Percentiles rank a stretch among this genome's conserved stretches.
phyloP scores from a whole-genome alignment of 768 basidiomycete genomes.

The Boletus speciosus region DNA sequence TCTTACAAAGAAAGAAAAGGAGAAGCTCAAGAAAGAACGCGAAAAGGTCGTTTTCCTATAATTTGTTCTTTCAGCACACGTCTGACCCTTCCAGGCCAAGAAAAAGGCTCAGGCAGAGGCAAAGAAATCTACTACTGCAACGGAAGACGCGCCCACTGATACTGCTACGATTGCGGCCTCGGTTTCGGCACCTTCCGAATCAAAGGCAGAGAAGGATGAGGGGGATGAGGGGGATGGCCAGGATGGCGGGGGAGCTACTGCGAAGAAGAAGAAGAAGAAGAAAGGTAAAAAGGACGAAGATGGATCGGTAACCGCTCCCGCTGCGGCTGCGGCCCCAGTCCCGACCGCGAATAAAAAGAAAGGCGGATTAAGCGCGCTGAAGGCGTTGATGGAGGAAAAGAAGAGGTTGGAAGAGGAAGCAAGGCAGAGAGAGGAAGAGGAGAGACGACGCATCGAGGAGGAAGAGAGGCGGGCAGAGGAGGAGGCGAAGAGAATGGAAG shows the following conservation, averaged over 20 bases:
- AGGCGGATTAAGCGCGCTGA: constrained; percentile 76
- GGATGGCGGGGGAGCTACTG: constrained; percentile 42
- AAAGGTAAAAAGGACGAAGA: constrained; percentile 74
- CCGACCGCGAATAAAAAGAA: constrained; percentile 62
- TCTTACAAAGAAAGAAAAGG: constrained; percentile 94
- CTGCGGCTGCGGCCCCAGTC: constrained; percentile 32
- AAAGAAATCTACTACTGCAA: constrained; percentile 53
- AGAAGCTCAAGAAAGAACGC: constrained; percentile 93
- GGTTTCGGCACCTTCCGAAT: constrained; percentile 28
- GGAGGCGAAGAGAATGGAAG: constrained; percentile 72
- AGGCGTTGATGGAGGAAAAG: constrained; percentile 91
- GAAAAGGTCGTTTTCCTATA: constrained; percentile 67
- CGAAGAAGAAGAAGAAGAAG: constrained; percentile 85
- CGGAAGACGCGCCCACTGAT: constrained; percentile 31
- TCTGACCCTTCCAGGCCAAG: constrained; percentile 46
- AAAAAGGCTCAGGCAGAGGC: constrained; percentile 85
- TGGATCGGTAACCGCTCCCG: constrained; percentile 40
- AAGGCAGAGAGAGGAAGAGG: constrained; percentile 66
- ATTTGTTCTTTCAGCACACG: constrained; percentile 3
- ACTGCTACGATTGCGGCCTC: constrained; percentile 9
- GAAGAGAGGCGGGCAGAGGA: constrained; percentile 79
- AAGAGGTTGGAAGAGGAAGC: constrained; percentile 86
- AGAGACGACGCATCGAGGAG: constrained; percentile 78
- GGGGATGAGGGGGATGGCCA: constrained; percentile 69
- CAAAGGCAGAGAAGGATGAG: constrained; percentile 44